Evolutionary conservation across 2,329 filamentous ascomycete genomes (phyloP), one percentile per base, ranked within the genome.

Genomic region (Trichoderma lentiforme): DNA sequence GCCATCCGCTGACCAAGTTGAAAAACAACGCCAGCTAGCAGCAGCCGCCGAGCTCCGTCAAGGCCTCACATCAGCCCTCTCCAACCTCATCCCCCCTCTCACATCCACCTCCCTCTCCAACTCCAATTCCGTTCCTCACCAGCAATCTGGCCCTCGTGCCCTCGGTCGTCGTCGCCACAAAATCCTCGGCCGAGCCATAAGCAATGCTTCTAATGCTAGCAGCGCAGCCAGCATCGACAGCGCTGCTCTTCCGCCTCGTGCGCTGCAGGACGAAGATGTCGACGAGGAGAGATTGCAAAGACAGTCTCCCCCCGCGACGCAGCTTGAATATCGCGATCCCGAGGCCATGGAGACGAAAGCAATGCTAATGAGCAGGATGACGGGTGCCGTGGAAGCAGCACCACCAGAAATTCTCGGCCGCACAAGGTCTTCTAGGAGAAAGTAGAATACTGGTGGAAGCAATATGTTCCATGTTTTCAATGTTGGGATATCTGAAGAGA

Each of bases 161-260:
- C 75, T 80, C 69, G 75, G 83, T 1, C 82, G 84, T 66, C 85
- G 87, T 12, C 82, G 83, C 67, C 85, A 87, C 12, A 83, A 85
- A 69, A 86, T 90, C 71, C 81, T 90, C 3, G 89, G 89, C 6
- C 86, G 89, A 12, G 89, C 87, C 3, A 79, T 87, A 32, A 89
- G 87, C 80, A 90, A 89, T 76, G 84, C 83, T 3, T 90, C 88
- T 3, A 84, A 84, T 1, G 82, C 82, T 6, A 88, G 86, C 68
- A 85, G 81, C 67, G 77, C 77, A n/a, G 82, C 79, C 58, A 85
- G 86, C 69, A 53, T 64, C 51, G 67, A 66, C 32, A 51, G 65
- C 32, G 61, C 68, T 2, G 69, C 69, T 32, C 24, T 34, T 30
- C 69, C 60, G 14, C 56, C 71, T 18, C 51, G 69, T 62, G 74